These are phyloP conservation scores for Daldinia decipiens DNA, from an alignment of 495 filamentous ascomycete species.

Conservation along the genomic window DNA sequence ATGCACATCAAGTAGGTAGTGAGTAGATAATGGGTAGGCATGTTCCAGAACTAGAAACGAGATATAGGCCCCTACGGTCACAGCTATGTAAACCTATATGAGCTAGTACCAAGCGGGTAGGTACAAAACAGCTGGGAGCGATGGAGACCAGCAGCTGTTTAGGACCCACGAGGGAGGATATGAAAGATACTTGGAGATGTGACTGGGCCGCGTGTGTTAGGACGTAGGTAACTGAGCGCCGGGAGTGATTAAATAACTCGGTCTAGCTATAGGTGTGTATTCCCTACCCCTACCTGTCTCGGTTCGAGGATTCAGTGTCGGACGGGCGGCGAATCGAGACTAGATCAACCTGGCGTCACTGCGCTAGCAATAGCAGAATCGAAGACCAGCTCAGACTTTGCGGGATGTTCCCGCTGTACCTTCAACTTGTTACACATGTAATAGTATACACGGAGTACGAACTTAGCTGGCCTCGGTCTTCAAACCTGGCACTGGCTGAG, in stretches of 20 bases:
- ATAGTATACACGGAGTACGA: constrained; percentile 13
- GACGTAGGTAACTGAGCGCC: constrained; percentile 13
- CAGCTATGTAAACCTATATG: neutral
- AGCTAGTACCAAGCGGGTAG: constrained; percentile 39
- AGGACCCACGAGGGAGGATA: constrained; percentile 10
- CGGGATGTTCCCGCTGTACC: constrained; percentile 10
- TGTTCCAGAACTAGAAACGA: constrained; percentile 17
- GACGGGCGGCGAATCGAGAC: constrained; percentile 4
- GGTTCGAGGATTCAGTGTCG: constrained; percentile 7
- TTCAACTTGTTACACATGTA: constrained; percentile 7
- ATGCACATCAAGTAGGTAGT: constrained; percentile 14
- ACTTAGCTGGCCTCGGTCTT: constrained; percentile 16
- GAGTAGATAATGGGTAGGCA: constrained; percentile 10
- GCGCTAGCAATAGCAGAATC: constrained; percentile 12
- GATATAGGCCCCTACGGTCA: constrained; percentile 13
- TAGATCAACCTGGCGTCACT: constrained; percentile 3
- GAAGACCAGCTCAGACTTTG: constrained; percentile 19
- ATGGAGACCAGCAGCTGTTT: constrained; percentile 23
- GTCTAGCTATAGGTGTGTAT: neutral
- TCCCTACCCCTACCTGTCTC: constrained; percentile 15
- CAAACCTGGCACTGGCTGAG: constrained; percentile 12
- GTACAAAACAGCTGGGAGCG: constrained; percentile 20
- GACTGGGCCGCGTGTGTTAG: constrained; percentile 29
- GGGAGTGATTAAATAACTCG: constrained; percentile 14
- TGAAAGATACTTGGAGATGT: constrained; percentile 2